phyloP scores from a whole-genome alignment of 768 basidiomycete species.

The Kwoniella pini region DNA sequence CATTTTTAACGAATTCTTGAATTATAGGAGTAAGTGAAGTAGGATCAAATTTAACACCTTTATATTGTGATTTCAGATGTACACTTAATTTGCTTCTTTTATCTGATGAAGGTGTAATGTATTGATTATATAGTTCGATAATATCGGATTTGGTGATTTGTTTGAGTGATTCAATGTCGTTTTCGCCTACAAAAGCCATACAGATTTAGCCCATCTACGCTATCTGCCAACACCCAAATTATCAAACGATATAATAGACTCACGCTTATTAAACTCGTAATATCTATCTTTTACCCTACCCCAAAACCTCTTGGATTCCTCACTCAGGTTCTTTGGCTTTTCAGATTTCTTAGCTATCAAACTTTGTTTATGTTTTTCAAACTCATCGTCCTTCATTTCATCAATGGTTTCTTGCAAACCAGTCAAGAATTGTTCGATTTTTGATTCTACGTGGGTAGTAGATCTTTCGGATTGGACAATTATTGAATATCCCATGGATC shows the following conservation, averaged over 20 bases:
- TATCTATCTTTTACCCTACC: slow-evolving; percentile 73
- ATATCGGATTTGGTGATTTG: slow-evolving; percentile 74
- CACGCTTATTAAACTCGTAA: slow-evolving; percentile 82
- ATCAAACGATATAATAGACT: too few relatives aligned
- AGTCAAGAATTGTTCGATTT: slow-evolving; percentile 84
- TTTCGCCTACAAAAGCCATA: slow-evolving; percentile 61
- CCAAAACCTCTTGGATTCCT: slow-evolving; percentile 71
- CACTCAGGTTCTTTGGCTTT: slow-evolving; percentile 79
- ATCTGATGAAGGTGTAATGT: slow-evolving; percentile 69
- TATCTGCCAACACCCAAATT: too few relatives aligned
- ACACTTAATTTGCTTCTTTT: slow-evolving; percentile 79
- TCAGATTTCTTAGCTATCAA: slow-evolving; percentile 81
- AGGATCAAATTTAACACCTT: slow-evolving; percentile 62
- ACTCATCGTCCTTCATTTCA: slow-evolving; percentile 70
- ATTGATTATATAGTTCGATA: slow-evolving; percentile 66
- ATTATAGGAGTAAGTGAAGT: slow-evolving; percentile 68
- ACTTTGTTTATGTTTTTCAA: slow-evolving; percentile 73
- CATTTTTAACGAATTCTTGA: slow-evolving; percentile 59
- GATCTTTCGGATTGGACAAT: slow-evolving; percentile 84
- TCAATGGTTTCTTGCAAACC: slow-evolving; percentile 69
- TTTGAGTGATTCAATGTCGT: slow-evolving; percentile 69
- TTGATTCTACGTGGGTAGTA: slow-evolving; percentile 76
- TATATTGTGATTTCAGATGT: slow-evolving; percentile 72
- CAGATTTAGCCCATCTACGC: not conserved
- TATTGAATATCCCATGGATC: slow-evolving; percentile 74